phyloP scores from a whole-genome alignment of 345 rosid species.

The Citrus unshiu region DNA sequence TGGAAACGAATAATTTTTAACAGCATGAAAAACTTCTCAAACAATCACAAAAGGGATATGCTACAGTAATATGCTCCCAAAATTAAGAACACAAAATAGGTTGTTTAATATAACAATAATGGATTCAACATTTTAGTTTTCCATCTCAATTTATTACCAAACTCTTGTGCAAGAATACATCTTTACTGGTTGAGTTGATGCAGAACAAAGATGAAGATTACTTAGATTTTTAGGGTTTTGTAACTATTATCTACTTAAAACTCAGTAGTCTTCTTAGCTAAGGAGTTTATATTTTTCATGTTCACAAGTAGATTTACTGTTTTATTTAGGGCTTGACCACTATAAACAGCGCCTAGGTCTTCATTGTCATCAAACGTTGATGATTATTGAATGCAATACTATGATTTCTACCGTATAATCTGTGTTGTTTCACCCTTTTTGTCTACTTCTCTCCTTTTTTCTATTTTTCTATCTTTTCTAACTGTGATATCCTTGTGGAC shows the following conservation, averaged over 20 bases:
- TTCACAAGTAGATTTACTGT: neutral
- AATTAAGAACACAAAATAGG: neutral
- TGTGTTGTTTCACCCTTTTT: neutral
- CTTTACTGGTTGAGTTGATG: neutral
- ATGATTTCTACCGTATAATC: neutral
- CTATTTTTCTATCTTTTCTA: neutral
- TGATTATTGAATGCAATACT: too few species aligned
- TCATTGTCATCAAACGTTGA: neutral
- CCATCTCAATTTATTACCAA: neutral
- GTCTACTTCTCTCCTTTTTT: neutral
- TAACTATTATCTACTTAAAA: neutral
- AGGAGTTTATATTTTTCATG: neutral
- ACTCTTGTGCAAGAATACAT: neutral
- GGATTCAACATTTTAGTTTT: neutral
- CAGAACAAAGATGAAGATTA: neutral
- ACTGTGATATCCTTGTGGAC: neutral
- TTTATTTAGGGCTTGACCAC: neutral
- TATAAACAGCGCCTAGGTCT: neutral
- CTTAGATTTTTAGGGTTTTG: neutral
- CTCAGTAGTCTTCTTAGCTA: neutral
- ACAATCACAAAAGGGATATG: neutral
- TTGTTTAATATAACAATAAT: neutral
- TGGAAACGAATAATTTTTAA: constrained; percentile 23
- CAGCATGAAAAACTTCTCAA: neutral
- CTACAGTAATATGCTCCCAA: neutral